Percentiles rank a stretch among this genome's conserved stretches.
Conservation (phyloP, 768 basidiomycete genomes). For the Pleurotus eryngii region DNA sequence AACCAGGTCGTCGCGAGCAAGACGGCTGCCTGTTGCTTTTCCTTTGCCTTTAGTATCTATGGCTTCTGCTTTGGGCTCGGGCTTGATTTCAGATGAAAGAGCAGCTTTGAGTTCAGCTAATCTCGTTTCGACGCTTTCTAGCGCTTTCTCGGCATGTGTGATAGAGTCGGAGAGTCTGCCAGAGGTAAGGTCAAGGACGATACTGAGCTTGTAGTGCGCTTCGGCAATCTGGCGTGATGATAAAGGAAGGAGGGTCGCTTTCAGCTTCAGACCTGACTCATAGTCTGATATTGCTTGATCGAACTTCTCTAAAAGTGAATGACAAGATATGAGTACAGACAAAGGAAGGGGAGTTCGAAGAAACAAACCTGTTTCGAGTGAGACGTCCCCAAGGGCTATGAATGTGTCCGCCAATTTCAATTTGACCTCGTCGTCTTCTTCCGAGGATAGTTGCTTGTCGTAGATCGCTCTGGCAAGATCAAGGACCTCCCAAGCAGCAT, state of each 20-base stretch:
- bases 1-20: slow-evolving; percentile 52
- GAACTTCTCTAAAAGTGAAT: slow-evolving; percentile 73
- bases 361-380: slow-evolving; percentile 86
- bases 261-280: slow-evolving; percentile 70
- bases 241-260: slow-evolving; percentile 68
- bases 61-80: slow-evolving; percentile 23
- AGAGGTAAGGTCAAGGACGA: slow-evolving; percentile 88
- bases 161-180: slow-evolving; percentile 83
- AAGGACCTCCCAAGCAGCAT: slow-evolving; percentile 96
- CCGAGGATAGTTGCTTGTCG: slow-evolving; percentile 53
- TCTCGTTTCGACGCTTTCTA: slow-evolving; percentile 73
- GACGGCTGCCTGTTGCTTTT: slow-evolving; percentile 47
- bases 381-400: slow-evolving; percentile 92
- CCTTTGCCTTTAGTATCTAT: slow-evolving; percentile 67
- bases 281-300: slow-evolving; percentile 92
- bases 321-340: slow-evolving; percentile 1
- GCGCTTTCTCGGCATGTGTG: slow-evolving; percentile 72
- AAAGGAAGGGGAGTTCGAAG: background rate
- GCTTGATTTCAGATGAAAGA: slow-evolving; percentile 35
- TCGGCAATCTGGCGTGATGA: slow-evolving; percentile 94
- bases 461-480: slow-evolving; percentile 90
- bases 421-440: slow-evolving; percentile 57
- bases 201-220: slow-evolving; percentile 91
- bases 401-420: slow-evolving; percentile 90
- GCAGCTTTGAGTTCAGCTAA: slow-evolving; percentile 55